These are phyloP conservation scores for Spathaspora hagerdaliae DNA, from an alignment of 805 yeast genomes.

Conservation along the genomic window DNA sequence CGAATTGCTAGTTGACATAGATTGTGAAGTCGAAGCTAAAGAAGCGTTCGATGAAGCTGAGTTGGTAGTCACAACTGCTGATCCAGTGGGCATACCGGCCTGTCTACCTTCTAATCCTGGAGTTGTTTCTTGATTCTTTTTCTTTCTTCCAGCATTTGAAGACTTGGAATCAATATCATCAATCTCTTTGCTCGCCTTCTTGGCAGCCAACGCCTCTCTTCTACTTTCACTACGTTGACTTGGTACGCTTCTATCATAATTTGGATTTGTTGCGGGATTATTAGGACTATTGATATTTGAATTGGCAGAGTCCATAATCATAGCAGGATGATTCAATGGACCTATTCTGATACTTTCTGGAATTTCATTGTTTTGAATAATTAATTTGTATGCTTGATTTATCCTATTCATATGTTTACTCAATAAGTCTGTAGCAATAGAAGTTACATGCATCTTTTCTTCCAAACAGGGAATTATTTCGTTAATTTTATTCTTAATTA, in stretches of 20 bases:
- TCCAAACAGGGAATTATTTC: conserved; percentile 90
- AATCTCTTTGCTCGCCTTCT: conserved; percentile 51
- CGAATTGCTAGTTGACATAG: background rate
- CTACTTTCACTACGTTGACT: conserved; percentile 78
- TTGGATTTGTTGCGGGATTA: conserved; percentile 31
- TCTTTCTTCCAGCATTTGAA: conserved; percentile 8
- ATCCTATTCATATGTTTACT: conserved; percentile 65
- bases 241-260: conserved; percentile 54
- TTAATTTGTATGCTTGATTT: conserved; percentile 75
- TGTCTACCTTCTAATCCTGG: conserved; percentile 7
- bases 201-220: conserved; percentile 90
- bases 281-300: conserved; percentile 34
- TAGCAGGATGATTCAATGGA: conserved; percentile 86
- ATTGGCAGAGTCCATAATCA: conserved; percentile 51
- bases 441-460: conserved; percentile 96
- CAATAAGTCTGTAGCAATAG: conserved; percentile 79
- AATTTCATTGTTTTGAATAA: conserved; percentile 69
- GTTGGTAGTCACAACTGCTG: background rate
- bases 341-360: conserved; percentile 79
- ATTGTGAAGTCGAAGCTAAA: conserved; percentile 5
- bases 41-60: background rate
- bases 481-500: conserved; percentile 45
- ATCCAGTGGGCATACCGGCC: background rate
- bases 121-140: conserved; percentile 12
- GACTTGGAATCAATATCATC: conserved; percentile 15